These are phyloP conservation scores for Umbelopsis isabellina DNA, from an alignment of 192 early-diverging fungal species.

Conservation along the genomic window DNA sequence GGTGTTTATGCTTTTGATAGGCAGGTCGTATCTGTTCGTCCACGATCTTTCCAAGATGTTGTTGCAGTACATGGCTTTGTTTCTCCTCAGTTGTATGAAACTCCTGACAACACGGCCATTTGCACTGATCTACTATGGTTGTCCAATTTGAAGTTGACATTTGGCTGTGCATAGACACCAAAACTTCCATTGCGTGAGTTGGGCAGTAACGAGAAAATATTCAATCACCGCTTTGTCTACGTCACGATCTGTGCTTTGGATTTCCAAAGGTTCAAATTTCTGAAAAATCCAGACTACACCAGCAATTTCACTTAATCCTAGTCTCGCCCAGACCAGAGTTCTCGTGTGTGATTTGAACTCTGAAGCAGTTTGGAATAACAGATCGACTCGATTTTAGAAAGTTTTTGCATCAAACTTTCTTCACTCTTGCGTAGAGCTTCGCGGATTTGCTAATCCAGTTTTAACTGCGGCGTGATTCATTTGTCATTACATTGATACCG, in stretches of 20 bases:
- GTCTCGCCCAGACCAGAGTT: conserved; percentile 8
- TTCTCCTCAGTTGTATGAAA: neutral
- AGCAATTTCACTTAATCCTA: neutral
- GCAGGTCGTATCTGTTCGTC: conserved; percentile 8
- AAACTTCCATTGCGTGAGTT: neutral
- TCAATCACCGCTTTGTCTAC: conserved; percentile 4
- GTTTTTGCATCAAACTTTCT: neutral
- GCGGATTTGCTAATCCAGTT: conserved; percentile 17
- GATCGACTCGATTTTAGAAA: conserved; percentile 16
- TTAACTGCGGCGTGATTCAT: conserved; percentile 14
- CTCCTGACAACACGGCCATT: neutral
- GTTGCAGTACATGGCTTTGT: conserved; percentile 4
- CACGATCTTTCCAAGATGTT: conserved; percentile 24
- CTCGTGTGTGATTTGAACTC: conserved; percentile 10
- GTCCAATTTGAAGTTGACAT: neutral
- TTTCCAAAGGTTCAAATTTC: neutral
- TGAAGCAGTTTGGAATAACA: conserved; percentile 20
- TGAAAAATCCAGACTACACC: neutral
- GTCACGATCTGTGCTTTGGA: conserved; percentile 5
- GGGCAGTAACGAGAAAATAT: neutral
- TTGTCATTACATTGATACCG: conserved; percentile 14
- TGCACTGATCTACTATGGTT: conserved; percentile 6
- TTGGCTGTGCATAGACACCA: neutral
- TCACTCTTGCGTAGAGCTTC: conserved; percentile 6
- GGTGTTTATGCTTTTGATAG: conserved; percentile 22